phyloP scores from a whole-genome alignment of 345 rosid genomes.

The Mangifera indica region DNA sequence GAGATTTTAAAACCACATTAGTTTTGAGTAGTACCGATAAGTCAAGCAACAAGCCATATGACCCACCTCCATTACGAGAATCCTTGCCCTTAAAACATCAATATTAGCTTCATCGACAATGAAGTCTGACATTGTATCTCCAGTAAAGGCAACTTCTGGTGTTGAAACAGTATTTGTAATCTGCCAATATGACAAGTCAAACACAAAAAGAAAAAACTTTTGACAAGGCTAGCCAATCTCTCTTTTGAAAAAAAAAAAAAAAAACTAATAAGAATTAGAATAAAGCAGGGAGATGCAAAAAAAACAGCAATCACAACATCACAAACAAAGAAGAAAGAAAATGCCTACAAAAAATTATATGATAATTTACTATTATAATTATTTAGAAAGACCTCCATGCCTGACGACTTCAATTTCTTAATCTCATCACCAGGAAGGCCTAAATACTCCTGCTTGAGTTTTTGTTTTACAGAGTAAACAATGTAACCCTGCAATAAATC shows the following conservation, averaged over 20 bases:
- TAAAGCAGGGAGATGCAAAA: neutral
- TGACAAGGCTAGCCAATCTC: neutral
- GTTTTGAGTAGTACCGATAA: neutral
- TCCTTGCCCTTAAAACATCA: conserved; percentile 74
- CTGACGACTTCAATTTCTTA: conserved; percentile 71
- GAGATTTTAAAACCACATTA: neutral
- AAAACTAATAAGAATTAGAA: neutral
- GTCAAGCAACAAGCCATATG: neutral
- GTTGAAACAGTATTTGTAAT: conserved; percentile 58
- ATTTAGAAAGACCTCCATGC: conserved; percentile 68
- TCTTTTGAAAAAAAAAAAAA: neutral
- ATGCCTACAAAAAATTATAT: neutral
- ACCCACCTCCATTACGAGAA: conserved; percentile 89
- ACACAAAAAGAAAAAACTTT: neutral
- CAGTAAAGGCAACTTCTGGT: conserved; percentile 94
- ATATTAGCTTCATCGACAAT: conserved; percentile 54
- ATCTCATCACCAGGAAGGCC: conserved; percentile 74
- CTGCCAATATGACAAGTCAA: conserved; percentile 43
- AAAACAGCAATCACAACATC: neutral
- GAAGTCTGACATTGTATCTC: conserved; percentile 86
- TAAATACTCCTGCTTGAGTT: conserved; percentile 73
- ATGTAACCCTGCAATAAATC: conserved; percentile 70
- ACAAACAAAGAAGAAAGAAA: neutral
- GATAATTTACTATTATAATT: neutral
- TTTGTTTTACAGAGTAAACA: conserved; percentile 67